Evolutionary conservation across 257 asterid genomes (phyloP), one percentile per base, ranked within the genome.

Genomic region (Solanum microdontum): DNA sequence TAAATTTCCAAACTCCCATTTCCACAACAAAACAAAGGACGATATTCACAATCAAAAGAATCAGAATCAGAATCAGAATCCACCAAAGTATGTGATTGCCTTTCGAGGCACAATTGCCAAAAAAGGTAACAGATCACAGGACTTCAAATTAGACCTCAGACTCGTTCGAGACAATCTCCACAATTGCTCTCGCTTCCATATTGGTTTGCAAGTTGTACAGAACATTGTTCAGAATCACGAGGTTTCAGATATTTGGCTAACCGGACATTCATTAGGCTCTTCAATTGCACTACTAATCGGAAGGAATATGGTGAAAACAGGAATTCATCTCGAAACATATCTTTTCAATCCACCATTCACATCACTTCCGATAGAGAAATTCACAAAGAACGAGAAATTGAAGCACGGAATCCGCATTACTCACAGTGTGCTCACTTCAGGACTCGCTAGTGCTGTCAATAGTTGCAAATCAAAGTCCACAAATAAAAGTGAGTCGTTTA

Each of bases 261-360:
- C 99, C 0, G 99, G 98, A 8, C 97, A 96, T 83, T 96, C 98
- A 23, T 64, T 92, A 0, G 98, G 99, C 7, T 92, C 99, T 0
- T 93, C 99, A 37, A 89, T 95, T 3, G 96, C 98, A 2, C 88
- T 95, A 85, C 86, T 92, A 3, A 87, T 95, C 0, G 98, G 98
- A 5, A 80, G 97, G n/a, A 79, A 90, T 7, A 89, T 93, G 94
- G 91, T 85, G 6, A 92, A 73, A 75, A 32, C 45, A 74, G 93
- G 92, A 0, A 62, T 55, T 33, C 93, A 88, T 43, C 89, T 96
- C 1, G 97, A 94, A 82, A 90, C 97, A 8, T 96, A 94, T 86
- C 93, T 95, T 30, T 94, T 96, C 83, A 95, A 95, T 30, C 96
- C 99, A 0, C 98, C 98, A 8, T 96, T 96, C 84, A 55, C 87